Evolutionary conservation across 2,329 filamentous ascomycete species (phyloP), one percentile per base, ranked within the genome.

Genomic region (Didymella lethalis): DNA sequence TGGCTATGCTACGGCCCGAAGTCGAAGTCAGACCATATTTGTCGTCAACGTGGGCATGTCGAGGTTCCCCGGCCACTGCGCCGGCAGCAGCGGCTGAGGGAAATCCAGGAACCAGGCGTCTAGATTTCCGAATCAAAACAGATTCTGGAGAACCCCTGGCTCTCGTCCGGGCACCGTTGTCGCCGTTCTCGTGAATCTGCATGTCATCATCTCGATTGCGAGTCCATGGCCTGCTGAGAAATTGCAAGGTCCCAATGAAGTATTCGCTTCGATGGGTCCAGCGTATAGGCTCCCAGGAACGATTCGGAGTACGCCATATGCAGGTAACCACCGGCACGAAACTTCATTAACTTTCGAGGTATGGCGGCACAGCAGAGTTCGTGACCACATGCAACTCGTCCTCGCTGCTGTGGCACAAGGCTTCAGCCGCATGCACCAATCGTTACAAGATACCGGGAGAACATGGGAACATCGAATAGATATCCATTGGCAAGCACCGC

Each of bases 221-320:
- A 28, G 38, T 46, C n/a, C 25, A 40, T 38, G 49, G 36, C 40
- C 46, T 43, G 43, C 28, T n/a, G 51, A 52, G 57, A 55, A 55
- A 62, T 58, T 61, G 48, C 59, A 59, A 64, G 36, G 41, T 28
- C 56, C 55, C 43, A 53, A 64, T 61, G 55, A 18, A 47, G 46
- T 44, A 50, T 47, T 54, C 41, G 20, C 41, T 50, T 54, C 46
- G 56, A 54, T 31, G 50, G 56, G 32, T 25, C 34, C 34, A 43
- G 26, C 32, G 18, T 38, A 28, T 68, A 67, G 65, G 59, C 61
- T 67, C 61, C 46, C 56, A 57, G 62, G 64, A 55, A 57, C 68
- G 57, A 66, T 64, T 68, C 64, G 64, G 70, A 70, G 56, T 60
- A 51, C 63, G 62, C 64, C 64, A 57, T 51, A 59, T 59, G 59